Percentiles rank a stretch among this genome's conserved stretches.
These are phyloP conservation scores for Ogataea angusta DNA, from an alignment of 805 yeast genomes.

Conservation along the genomic window DNA sequence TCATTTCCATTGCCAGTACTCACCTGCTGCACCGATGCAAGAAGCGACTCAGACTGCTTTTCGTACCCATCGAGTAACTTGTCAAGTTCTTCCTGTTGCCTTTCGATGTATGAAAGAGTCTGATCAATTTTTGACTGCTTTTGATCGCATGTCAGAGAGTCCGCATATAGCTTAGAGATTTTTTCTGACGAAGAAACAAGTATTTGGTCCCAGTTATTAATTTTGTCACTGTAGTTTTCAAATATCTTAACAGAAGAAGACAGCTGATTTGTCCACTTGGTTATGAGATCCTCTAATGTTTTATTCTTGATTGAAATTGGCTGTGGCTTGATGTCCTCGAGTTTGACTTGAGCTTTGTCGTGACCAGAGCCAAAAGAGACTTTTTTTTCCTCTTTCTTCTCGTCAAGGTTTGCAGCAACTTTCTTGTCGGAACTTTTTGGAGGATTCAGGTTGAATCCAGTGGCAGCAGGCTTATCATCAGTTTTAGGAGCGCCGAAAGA, in stretches of 20 bases:
- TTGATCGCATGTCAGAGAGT: slow-evolving; percentile 78
- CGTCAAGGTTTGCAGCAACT: slow-evolving; percentile 7
- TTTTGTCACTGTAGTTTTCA: slow-evolving; percentile 67
- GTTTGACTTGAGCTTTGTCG: slow-evolving; percentile 32
- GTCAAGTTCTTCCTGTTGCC: slow-evolving; percentile 91
- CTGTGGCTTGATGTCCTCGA: slow-evolving; percentile 59
- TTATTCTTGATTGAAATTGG: slow-evolving; percentile 82
- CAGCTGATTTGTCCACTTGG: slow-evolving; percentile 89
- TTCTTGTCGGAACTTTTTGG: slow-evolving; percentile 11
- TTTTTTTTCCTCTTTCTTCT: slow-evolving; percentile 14
- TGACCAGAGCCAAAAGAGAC: slow-evolving; percentile 30
- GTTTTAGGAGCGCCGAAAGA: slow-evolving; percentile 21
- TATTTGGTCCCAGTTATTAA: slow-evolving; percentile 82
- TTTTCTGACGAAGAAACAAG: slow-evolving; percentile 84
- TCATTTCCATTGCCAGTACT: slow-evolving; percentile 18
- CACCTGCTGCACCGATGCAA: slow-evolving; percentile 34
- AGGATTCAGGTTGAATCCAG: slow-evolving; percentile 2
- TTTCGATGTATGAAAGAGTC: slow-evolving; percentile 76
- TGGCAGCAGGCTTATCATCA: slow-evolving; percentile 19
- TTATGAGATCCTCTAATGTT: slow-evolving; percentile 86
- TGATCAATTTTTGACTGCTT: slow-evolving; percentile 85
- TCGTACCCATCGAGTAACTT: slow-evolving; percentile 79
- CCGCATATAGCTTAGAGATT: slow-evolving; percentile 71
- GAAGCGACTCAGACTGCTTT: slow-evolving; percentile 55
- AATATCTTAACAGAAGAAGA: slow-evolving; percentile 71